These are phyloP conservation scores for Circinella minor DNA, from an alignment of 371 early-diverging fungal genomes.

Conservation along the genomic window DNA sequence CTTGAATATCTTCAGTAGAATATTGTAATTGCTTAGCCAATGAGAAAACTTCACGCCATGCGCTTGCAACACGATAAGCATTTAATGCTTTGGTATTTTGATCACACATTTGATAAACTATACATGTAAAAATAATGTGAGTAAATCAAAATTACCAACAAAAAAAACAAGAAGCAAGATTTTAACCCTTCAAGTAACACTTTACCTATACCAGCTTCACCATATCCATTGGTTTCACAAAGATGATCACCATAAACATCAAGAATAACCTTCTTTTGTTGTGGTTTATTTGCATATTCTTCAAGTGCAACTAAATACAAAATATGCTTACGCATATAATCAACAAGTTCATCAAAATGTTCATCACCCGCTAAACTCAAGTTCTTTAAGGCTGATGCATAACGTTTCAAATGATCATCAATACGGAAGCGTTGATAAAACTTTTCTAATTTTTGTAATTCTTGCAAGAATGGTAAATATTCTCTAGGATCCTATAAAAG, in stretches of 20 bases:
- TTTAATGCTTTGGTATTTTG: conserved; percentile 66
- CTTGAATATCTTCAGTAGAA: conserved; percentile 50
- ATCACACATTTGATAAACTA: conserved; percentile 71
- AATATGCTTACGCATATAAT: conserved; percentile 67
- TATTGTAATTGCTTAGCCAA: conserved; percentile 69
- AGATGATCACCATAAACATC: conserved; percentile 71
- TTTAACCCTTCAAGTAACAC: too few relatives aligned
- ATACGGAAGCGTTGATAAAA: conserved; percentile 87
- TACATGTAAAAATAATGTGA: not conserved
- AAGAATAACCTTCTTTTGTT: conserved; percentile 55
- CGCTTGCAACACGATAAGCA: conserved; percentile 66
- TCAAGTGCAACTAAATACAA: conserved; percentile 69
- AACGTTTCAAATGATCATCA: conserved; percentile 82
- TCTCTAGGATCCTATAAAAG: conserved; percentile 84
- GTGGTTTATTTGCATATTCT: conserved; percentile 54
- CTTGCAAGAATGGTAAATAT: conserved; percentile 88
- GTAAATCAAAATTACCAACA: conserved; percentile 15
- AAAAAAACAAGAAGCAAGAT: too few relatives aligned
- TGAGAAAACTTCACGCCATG: conserved; percentile 75
- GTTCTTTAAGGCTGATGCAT: conserved; percentile 73
- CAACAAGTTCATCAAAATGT: conserved; percentile 69
- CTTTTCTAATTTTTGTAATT: conserved; percentile 73
- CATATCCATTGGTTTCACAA: conserved; percentile 55
- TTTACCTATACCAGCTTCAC: conserved; percentile 72
- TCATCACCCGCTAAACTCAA: conserved; percentile 67